Evolutionary conservation across 2,329 filamentous ascomycete species (phyloP).

Genomic region (Ophiocordyceps unilateralis): DNA sequence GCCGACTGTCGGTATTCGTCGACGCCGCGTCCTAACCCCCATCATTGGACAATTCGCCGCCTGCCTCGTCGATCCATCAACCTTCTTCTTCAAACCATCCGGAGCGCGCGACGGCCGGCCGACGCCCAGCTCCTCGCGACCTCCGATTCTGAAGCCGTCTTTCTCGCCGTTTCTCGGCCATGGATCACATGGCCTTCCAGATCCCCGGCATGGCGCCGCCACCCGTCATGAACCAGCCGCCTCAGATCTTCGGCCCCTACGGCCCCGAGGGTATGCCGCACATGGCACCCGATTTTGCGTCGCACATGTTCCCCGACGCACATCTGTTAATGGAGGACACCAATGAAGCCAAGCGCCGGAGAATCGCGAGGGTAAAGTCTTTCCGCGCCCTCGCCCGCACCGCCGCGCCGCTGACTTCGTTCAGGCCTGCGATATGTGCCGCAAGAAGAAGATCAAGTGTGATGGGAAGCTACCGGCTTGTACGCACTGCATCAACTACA

Average conservation of each 20-base stretch:
- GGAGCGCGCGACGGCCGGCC: neutral
- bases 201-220: slow-evolving; percentile 37
- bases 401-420: neutral
- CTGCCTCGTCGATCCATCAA: no score
- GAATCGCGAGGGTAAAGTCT: slow-evolving; percentile 62
- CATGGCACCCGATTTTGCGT: slow-evolving; percentile 36
- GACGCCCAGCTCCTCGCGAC: neutral
- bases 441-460: slow-evolving; percentile 96
- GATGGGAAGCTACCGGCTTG: slow-evolving; percentile 91
- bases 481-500: slow-evolving; percentile 93
- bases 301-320: slow-evolving; percentile 43
- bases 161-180: slow-evolving; percentile 4
- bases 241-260: slow-evolving; percentile 53
- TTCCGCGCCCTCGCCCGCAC: neutral
- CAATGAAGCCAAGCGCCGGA: slow-evolving; percentile 72
- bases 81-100: neutral
- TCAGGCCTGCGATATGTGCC: slow-evolving; percentile 88
- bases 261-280: slow-evolving; percentile 40
- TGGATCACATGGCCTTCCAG: slow-evolving; percentile 38
- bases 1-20: no score
- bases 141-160: neutral
- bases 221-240: slow-evolving; percentile 46
- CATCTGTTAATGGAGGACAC: slow-evolving; percentile 42
- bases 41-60: no score
- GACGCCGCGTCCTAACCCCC: no score